Evolutionary conservation across 768 basidiomycete species (phyloP).

Genomic region (Strobilomyces dryophilus): DNA sequence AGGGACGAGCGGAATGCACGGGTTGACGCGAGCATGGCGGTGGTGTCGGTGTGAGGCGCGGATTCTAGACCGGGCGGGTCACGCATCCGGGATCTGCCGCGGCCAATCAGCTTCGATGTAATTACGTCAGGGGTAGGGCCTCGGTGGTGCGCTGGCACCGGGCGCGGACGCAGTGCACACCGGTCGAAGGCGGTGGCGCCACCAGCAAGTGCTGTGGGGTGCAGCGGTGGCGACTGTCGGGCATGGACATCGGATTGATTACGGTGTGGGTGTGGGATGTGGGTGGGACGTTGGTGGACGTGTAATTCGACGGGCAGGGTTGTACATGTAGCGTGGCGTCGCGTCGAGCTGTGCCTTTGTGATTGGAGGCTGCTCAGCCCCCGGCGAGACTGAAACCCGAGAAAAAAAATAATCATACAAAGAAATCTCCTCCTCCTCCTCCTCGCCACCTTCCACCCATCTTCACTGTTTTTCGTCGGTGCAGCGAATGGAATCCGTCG

Average conservation of each 20-base stretch:
- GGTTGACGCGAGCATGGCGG: background rate
- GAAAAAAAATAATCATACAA: background rate
- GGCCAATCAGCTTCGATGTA: background rate
- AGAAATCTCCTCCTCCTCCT: background rate
- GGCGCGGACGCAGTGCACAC: too few species aligned
- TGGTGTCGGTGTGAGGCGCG: conserved; percentile 7
- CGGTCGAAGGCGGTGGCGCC: too few species aligned
- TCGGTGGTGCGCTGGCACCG: too few species aligned
- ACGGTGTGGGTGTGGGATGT: too few species aligned
- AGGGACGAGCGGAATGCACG: conserved; percentile 7
- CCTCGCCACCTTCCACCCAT: background rate
- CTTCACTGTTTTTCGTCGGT: background rate
- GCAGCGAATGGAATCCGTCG: conserved; percentile 17
- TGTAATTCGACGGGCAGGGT: background rate
- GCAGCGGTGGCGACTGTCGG: too few species aligned
- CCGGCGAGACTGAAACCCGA: conserved; percentile 15
- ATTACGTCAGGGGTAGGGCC: too few species aligned
- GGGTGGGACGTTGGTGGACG: too few species aligned
- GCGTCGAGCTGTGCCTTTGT: conserved; percentile 8
- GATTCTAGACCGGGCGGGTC: conserved; percentile 5
- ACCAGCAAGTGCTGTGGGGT: too few species aligned
- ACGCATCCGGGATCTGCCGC: background rate
- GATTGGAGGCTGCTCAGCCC: conserved; percentile 10
- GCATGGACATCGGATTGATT: too few species aligned
- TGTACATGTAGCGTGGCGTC: background rate